Base-by-base conservation (phyloP, 805 yeast genomes). In the Saccharomyces kudriavzevii region DNA sequence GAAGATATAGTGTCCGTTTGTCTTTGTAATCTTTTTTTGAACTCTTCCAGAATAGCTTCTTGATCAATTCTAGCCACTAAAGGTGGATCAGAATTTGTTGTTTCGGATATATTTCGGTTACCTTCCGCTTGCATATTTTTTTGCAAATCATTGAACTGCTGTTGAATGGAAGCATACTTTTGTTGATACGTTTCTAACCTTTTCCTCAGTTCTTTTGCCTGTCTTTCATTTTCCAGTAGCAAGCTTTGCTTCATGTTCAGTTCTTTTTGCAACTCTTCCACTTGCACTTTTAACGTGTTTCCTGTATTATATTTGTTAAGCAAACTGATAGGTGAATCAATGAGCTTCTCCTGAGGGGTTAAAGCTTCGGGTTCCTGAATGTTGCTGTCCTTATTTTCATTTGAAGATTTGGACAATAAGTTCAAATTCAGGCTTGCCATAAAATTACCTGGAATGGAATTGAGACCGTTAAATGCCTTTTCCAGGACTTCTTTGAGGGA, bases 401-500 rank as follows among this genome's bases (percentile, higher is more conserved):
- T 25, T 14, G 31, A 28, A 10, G 22, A 56, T 45, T 10, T 56
- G 8, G 45, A 52, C 13, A 9, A 52, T 17, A 13, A 35, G 5
- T 35, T n/a, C 22, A 17, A 20, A 35, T 35, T 2, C 43, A 35
- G 4, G 8, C 43, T 35, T 35, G 3, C 22, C 22, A 35, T 17
- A 35, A 35, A 35, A 17, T n/a, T 24, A 35, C 24, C 8, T 25
- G 25, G 52, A 45, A 49, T 60, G 56, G 48, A 54, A 52, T 11
- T 53, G 54, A 17, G 58, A 54, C 45, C 57, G 52, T 26, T 56
- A 13, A 48, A 40, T 17, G 58, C 50, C 6, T 54, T 53, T 40
- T 60, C 60, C 2, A 69, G 60, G 0, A 70, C 68, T 20, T 60
- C 62, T n/a, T 54, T 58, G 51, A 70, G 69, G 1, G 67, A 59